Evolutionary conservation across 139 green algal species (phyloP).

Genomic region (Coelastrella sp.): DNA sequence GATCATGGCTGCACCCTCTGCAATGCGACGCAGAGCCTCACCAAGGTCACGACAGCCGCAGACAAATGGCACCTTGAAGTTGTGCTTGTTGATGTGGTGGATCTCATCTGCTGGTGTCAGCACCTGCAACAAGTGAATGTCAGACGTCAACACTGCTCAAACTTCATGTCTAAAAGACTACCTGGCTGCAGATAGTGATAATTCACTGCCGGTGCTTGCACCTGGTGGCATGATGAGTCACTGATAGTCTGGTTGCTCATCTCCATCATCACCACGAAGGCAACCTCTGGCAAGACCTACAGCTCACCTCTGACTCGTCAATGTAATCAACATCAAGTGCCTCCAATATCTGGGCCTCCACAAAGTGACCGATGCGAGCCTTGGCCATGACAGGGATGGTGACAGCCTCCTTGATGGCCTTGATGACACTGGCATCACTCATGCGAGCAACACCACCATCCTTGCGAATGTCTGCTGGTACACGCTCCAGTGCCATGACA

Average conservation of each 20-base stretch:
- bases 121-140: too few relatives aligned
- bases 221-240: too few relatives aligned
- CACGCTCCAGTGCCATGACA: conserved; percentile 98
- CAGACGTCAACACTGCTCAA: too few relatives aligned
- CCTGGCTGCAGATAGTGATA: too few relatives aligned
- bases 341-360: conserved; percentile 99
- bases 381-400: conserved; percentile 99
- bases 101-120: conserved; percentile 98
- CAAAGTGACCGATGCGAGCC: conserved; percentile 98
- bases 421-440: conserved; percentile 96
- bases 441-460: conserved; percentile 98
- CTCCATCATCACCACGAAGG: too few relatives aligned
- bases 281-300: too few relatives aligned
- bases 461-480: conserved; percentile 97
- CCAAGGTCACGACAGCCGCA: conserved; percentile 99
- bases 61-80: conserved; percentile 99
- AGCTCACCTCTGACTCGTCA: conserved; percentile 95
- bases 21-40: conserved; percentile 96
- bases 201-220: too few relatives aligned
- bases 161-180: too few relatives aligned
- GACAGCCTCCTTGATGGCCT: conserved; percentile 94
- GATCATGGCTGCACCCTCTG: conserved; percentile 99
- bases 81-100: conserved; percentile 99
- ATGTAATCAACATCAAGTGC: conserved; percentile 97
- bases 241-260: too few relatives aligned